Percentiles rank a stretch among this genome's conserved stretches.
phyloP scores from a whole-genome alignment of 352 stramenopile species.

The Pythium periplocum region DNA sequence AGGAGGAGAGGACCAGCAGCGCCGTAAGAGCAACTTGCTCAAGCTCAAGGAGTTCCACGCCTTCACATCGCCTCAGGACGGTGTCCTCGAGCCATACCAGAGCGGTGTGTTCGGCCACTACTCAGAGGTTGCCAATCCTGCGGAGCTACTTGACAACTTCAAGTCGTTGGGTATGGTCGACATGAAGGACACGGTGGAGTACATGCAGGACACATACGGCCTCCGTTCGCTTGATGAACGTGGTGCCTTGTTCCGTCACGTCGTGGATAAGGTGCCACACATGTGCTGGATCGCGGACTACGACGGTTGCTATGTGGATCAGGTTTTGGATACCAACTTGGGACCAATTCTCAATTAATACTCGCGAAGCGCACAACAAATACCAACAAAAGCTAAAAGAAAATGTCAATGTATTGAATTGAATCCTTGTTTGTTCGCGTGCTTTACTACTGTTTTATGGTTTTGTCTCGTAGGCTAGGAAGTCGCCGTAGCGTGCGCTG shows the following conservation, averaged over 20 bases:
- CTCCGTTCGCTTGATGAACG: slow-evolving; percentile 24
- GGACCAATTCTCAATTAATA: no score
- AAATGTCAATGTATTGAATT: no score
- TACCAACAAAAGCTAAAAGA: no score
- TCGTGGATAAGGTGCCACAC: slow-evolving; percentile 20
- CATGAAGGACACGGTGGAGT: slow-evolving; percentile 30
- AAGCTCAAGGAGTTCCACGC: slow-evolving; percentile 14
- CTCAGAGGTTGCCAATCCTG: slow-evolving; percentile 17
- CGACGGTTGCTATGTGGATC: no score
- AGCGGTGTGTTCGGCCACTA: slow-evolving; percentile 26
- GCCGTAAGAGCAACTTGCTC: no score
- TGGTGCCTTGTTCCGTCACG: slow-evolving; percentile 17
- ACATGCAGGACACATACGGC: slow-evolving; percentile 32
- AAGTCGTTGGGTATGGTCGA: slow-evolving; percentile 23
- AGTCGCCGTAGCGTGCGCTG: no score
- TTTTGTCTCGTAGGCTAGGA: no score
- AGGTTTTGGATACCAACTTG: no score
- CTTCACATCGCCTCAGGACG: slow-evolving; percentile 30
- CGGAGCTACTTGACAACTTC: slow-evolving; percentile 28
- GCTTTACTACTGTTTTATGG: no score
- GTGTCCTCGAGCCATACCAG: slow-evolving; percentile 33
- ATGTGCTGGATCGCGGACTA: slow-evolving; percentile 28
- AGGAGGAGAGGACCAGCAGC: no score
- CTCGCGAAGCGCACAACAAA: no score
- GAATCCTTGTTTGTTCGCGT: no score